Base-by-base conservation (phyloP, 805 yeast species). In the Suhomyces sp. region DNA sequence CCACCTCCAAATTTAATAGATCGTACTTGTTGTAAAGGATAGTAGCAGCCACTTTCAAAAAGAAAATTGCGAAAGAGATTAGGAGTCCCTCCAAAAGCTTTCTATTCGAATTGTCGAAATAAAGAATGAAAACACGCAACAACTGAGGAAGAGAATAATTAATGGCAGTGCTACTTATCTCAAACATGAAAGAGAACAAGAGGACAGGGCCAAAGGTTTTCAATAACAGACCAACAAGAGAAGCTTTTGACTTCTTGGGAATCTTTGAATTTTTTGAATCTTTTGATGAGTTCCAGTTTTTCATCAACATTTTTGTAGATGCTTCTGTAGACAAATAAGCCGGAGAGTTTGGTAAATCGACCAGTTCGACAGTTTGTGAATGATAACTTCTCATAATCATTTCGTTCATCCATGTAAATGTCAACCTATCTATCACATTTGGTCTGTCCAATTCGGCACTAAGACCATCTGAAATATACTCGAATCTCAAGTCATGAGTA, bases 61-160 rank as follows among this genome's bases (percentile, higher is more conserved):
- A 39, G 51, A 88, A 83, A 79, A 88, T 77, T 3, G 72, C 70
- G 10, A 74, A 19, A 0, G 91, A 79, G 36, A 88, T 72, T 36
- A 77, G 58, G 26, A 79, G 59, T 6, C 95, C 95, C 38, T 74
- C 65, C 9, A 80, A 56, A 13, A 77, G 49, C 3, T 82, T 80
- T 4, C 51, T 46, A 14, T 40, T 25, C 7, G 67, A 66, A n/a
- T 72, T 77, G 32, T 73, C 71, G 40, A 81, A 77, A 49, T 74
- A 81, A 35, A 64, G 55, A 46, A 90, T 88, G 43, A 90, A 69
- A 6, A 72, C 50, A 36, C 83, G 72, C 36, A 91, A 65, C 18
- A 90, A 60, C 50, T 87, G 96, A 0, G 98, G 98, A 60, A 88
- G 95, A n/a, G 74, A 70, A 53, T 85, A 88, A 20, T 48, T 46